phyloP scores from a whole-genome alignment of 768 basidiomycete species.

The Pisolithus albus region DNA sequence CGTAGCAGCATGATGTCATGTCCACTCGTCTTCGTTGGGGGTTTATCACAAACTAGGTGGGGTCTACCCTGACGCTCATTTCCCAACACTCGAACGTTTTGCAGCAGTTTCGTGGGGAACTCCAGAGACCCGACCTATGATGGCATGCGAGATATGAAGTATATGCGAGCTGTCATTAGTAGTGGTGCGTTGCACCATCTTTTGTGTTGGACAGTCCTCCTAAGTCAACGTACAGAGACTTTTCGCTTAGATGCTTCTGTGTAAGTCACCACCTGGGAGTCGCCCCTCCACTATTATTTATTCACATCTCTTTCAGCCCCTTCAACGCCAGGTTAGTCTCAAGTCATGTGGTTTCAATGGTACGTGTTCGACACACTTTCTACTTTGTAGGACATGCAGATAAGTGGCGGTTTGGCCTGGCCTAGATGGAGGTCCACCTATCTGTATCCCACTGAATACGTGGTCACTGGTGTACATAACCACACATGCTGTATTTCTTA shows the following conservation, averaged over 20 bases:
- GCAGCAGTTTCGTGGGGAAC: conserved; percentile 43
- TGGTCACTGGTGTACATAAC: conserved; percentile 9
- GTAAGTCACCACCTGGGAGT: conserved; percentile 9
- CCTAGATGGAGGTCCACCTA: conserved; percentile 17
- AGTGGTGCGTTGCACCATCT: conserved; percentile 31
- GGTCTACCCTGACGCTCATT: too few relatives aligned
- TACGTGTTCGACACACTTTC: background rate
- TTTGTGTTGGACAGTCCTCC: background rate
- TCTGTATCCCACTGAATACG: conserved; percentile 29
- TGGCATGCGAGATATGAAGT: conserved; percentile 57
- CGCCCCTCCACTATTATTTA: background rate
- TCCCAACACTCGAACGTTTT: conserved; percentile 45
- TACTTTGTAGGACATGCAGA: conserved; percentile 14
- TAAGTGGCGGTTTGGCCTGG: conserved; percentile 19
- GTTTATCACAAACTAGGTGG: too few relatives aligned
- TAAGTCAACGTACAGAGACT: conserved; percentile 19
- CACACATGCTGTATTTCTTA: conserved; percentile 18
- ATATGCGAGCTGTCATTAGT: conserved; percentile 57
- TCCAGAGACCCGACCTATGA: conserved; percentile 45
- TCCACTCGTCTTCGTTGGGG: too few relatives aligned
- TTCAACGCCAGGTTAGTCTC: conserved; percentile 13
- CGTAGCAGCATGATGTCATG: too few relatives aligned
- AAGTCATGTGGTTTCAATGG: too few relatives aligned
- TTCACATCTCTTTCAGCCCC: conserved; percentile 10
- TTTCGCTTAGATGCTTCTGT: conserved; percentile 27